phyloP scores from a whole-genome alignment of 2,329 filamentous ascomycete genomes.

The Coniochaeta ligniaria region DNA sequence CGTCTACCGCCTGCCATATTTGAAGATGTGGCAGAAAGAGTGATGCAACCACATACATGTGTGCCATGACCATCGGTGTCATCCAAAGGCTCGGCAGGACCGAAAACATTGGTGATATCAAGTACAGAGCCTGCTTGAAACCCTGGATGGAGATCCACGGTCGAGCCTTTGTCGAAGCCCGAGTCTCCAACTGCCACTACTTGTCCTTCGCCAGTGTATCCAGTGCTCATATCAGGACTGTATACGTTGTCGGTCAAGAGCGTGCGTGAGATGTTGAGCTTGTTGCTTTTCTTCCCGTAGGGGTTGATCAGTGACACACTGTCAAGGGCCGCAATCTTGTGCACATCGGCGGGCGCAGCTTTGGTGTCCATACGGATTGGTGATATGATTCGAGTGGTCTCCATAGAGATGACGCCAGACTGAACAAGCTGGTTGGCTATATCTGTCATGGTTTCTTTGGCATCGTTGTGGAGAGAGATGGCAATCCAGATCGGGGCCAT shows the following conservation, averaged over 20 bases:
- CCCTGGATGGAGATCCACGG: not conserved
- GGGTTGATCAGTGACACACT: not conserved
- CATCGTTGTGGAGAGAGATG: not conserved
- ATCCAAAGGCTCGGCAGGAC: not conserved
- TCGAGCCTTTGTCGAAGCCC: not conserved
- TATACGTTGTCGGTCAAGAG: not conserved
- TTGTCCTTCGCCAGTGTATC: not conserved
- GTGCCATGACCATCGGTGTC: not conserved
- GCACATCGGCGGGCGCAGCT: not conserved
- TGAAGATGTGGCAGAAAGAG: not conserved
- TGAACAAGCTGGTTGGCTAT: not conserved
- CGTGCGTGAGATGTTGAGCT: not conserved
- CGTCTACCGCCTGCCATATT: not conserved
- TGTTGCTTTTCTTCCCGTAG: not conserved
- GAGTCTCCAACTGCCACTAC: not conserved
- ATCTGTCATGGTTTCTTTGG: not conserved
- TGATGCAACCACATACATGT: not conserved
- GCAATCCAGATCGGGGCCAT: not conserved
- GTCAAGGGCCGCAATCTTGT: not conserved
- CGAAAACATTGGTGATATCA: not conserved
- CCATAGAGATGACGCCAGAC: not conserved
- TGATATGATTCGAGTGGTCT: not conserved
- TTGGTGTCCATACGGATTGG: not conserved
- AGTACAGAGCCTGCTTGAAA: not conserved
- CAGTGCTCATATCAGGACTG: not conserved